Evolutionary conservation across 352 stramenopile species (phyloP), one percentile per base, ranked within the genome.

Genomic region (Globisporangium camurandrum): DNA sequence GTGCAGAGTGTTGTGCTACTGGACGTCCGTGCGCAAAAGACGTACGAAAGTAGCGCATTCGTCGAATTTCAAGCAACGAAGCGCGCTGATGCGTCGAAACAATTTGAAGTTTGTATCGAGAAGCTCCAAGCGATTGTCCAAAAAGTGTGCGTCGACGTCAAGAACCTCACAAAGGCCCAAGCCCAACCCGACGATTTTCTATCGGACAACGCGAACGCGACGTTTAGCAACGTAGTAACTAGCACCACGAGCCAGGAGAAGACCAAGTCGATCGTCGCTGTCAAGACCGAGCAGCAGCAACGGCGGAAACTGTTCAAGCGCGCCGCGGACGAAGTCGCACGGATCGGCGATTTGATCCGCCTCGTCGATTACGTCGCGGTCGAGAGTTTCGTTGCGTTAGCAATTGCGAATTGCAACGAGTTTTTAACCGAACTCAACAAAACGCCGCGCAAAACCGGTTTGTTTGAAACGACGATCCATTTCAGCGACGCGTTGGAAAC

Each of bases 301-400:
- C 72, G 86, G 17, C 72, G 72, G 7, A 84, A 85, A 44, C 66
- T 95, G 14, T 78, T 95, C 45, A 82, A 84, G 44, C 73, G 86
- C 22, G 93, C 92, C 0, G 82, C 75, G 0, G 74, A 96, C 54
- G 93, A 97, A 52, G 80, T 80, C 5, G 61, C 61, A 4, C 95
- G 96, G 83, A 93, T 98, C 39, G 70, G 80, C 14, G 84, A 97
- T 44, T 95, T 98, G 19, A 96, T 98, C 47, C 87, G 93, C 4
- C 67, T 97, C 0, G 79, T 96, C 11, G 93, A 98, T 58, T 97
- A 97, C 50, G 74, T 98, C 2, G 77, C 77, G 1, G 87, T 96
- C 19, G 92, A 97, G 56, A 95, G 83, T 54, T 71, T 98, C 8
- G 84, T 96, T 22, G 71, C 76, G 42, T 53, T 97, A 12, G 84